These are phyloP conservation scores for Artemisia annua DNA, from an alignment of 129 eudicot genomes.

Conservation along the genomic window DNA sequence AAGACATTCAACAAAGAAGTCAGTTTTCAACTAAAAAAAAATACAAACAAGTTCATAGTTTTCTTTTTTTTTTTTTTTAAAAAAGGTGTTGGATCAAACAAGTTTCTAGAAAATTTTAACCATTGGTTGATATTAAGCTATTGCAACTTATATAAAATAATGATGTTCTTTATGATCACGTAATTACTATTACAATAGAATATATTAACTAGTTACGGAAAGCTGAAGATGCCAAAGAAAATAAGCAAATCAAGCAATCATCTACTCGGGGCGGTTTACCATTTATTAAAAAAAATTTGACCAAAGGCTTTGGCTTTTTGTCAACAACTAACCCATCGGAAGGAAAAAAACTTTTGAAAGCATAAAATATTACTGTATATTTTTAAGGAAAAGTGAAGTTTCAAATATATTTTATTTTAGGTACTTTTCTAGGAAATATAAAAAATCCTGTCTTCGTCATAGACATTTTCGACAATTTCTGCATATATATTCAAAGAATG, in stretches of 20 bases:
- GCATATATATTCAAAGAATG: too few relatives aligned
- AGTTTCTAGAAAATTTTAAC: too few relatives aligned
- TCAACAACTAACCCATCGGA: conserved; percentile 6
- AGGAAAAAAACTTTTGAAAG: not conserved
- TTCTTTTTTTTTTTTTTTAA: too few relatives aligned
- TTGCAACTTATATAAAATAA: too few relatives aligned
- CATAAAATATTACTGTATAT: not conserved
- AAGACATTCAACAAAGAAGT: not conserved
- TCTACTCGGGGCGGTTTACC: conserved; percentile 24
- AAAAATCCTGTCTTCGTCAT: too few relatives aligned
- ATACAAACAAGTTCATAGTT: not conserved
- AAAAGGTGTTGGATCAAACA: not conserved
- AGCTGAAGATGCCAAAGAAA: conserved; percentile 13
- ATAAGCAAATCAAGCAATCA: conserved; percentile 26
- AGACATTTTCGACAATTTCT: too few relatives aligned
- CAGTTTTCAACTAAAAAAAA: not conserved
- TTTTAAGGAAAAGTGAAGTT: not conserved
- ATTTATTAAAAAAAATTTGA: conserved; percentile 5
- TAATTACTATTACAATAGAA: not conserved
- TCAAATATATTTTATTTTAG: too few relatives aligned
- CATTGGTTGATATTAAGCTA: too few relatives aligned
- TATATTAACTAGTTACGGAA: too few relatives aligned
- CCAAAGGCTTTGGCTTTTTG: conserved; percentile 13
- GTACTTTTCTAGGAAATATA: too few relatives aligned
- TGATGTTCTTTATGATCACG: not conserved